These are phyloP conservation scores for Fagopyrum esculentum DNA, from an alignment of 148 eudicot species.

Conservation along the genomic window DNA sequence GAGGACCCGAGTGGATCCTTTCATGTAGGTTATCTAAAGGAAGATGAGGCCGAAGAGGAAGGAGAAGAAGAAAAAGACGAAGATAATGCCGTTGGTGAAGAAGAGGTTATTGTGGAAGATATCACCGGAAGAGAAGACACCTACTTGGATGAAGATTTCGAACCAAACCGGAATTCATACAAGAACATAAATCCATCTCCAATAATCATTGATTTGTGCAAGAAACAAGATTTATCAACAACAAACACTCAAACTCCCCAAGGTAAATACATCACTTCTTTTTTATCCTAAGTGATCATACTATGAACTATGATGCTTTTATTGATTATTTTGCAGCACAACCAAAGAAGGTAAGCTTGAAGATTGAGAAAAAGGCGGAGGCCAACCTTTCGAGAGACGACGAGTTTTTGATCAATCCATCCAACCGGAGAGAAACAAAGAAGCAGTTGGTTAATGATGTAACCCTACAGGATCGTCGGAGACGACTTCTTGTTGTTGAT, in stretches of 20 bases:
- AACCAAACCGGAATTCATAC: neutral
- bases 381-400: neutral
- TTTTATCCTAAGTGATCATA: neutral
- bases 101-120: slow-evolving; percentile 7
- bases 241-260: slow-evolving; percentile 6
- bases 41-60: slow-evolving; percentile 8
- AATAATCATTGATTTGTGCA: neutral
- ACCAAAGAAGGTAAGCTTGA: neutral
- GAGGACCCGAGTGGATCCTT: slow-evolving; percentile 6
- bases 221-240: slow-evolving; percentile 1
- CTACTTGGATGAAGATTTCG: slow-evolving; percentile 3
- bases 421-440: neutral
- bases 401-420: neutral
- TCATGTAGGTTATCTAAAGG: neutral
- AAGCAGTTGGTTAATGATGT: slow-evolving; percentile 23
- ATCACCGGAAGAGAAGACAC: slow-evolving; percentile 9
- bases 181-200: slow-evolving; percentile 13
- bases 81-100: neutral
- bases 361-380: neutral
- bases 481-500: slow-evolving; percentile 21
- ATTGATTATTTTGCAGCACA: slow-evolving; percentile 29
- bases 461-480: neutral
- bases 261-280: neutral
- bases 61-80: slow-evolving; percentile 30
- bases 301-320: slow-evolving; percentile 9